Evolutionary conservation across 768 basidiomycete genomes (phyloP), one percentile per base, ranked within the genome.

Genomic region (Boletus tomentosulus): DNA sequence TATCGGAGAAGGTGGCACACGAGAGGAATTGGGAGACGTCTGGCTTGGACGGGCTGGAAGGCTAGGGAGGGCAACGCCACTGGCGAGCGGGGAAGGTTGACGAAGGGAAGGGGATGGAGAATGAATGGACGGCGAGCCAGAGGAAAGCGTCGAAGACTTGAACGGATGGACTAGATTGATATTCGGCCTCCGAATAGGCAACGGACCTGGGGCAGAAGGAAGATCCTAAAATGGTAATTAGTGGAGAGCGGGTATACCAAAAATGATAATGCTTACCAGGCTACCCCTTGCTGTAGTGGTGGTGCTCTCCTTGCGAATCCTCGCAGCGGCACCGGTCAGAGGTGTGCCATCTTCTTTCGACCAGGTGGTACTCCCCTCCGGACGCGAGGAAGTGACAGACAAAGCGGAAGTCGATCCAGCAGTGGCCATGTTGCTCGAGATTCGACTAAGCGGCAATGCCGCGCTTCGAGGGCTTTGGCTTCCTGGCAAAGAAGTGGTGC

Each of bases 271-370:
- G 22, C 58, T 9, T 57, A 64, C 68, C 6, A 61, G 46, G 48
- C 59, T 63, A 41, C 73, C 66, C 46, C 74, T 68, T 49, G 66
- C 69, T 46, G 70, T 68, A 51, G 71, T 69, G 34, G 72, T 75
- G n/a, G 76, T 63, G 61, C 81, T 83, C 61, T 83, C 82, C 60
- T 62, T 78, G 51, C 84, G 69, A 10, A 80, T 62, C 38, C 83
- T 74, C 19, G 76, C 67, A 24, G 73, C 73, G 25, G 75, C 56
- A 4, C 76, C 69, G 4, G 73, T 70, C 3, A 65, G 56, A 12
- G 66, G 67, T 31, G 37, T 37, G 22, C 31, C 62, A 19, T 78
- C 76, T 33, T 77, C 76, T 35, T 73, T 68, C 6, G 64, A 69
- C 63, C 74, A 72, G 11, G 65, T 57, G 8, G 71, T 65, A 33